Evolutionary conservation across 2,329 filamentous ascomycete species (phyloP).

Genomic region (Diplocarpon mali): DNA sequence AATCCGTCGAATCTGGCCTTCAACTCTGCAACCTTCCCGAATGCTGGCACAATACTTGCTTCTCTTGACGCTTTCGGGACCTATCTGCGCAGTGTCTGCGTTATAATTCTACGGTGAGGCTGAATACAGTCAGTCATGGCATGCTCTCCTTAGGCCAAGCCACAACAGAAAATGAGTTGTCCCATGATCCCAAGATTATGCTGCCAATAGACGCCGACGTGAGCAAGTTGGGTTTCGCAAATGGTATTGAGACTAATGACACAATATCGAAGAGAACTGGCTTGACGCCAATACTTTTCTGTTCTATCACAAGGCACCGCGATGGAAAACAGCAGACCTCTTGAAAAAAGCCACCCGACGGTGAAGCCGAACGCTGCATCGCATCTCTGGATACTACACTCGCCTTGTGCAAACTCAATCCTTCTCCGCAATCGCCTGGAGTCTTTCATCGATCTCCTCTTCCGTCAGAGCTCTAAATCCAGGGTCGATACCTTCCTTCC

Average conservation of each 20-base stretch:
- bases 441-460: conserved; percentile 95
- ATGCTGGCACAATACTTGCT: too few relatives aligned
- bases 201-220: conserved; percentile 8
- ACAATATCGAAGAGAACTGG: conserved; percentile 17
- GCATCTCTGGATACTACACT: conserved; percentile 16
- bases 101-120: conserved; percentile 8
- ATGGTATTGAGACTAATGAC: conserved; percentile 15
- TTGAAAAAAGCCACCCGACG: conserved; percentile 9
- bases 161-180: conserved; percentile 18
- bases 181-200: conserved; percentile 4
- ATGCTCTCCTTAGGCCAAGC: conserved; percentile 16
- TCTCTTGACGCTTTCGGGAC: too few relatives aligned
- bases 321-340: conserved; percentile 7
- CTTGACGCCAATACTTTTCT: conserved; percentile 13
- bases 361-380: conserved; percentile 20
- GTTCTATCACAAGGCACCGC: conserved; percentile 18
- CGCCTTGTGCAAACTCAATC: conserved; percentile 49
- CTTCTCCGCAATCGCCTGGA: conserved; percentile 98
- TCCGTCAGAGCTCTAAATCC: conserved; percentile 84
- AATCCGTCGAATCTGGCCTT: too few relatives aligned
- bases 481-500: conserved; percentile 68
- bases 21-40: too few relatives aligned
- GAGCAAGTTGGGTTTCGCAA: conserved; percentile 5
- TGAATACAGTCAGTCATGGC: conserved; percentile 1
- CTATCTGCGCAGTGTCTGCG: too few relatives aligned